These are phyloP conservation scores for Blastobotrys peoriensis DNA, from an alignment of 805 yeast species.

Conservation along the genomic window DNA sequence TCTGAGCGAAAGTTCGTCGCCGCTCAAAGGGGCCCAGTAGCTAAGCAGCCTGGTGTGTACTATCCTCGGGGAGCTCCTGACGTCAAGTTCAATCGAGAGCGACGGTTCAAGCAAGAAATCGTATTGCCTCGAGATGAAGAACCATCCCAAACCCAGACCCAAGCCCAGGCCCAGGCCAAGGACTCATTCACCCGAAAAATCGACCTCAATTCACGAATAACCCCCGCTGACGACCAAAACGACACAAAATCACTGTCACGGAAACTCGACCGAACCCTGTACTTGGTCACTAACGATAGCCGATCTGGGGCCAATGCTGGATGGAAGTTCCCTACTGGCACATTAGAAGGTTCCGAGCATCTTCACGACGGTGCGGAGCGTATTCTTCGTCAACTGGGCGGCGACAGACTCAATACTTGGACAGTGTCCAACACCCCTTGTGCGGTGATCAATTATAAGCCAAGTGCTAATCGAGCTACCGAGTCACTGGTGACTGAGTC, in stretches of 20 bases:
- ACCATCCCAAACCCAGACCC: slow-evolving; percentile 34
- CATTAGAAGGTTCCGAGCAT: slow-evolving; percentile 39
- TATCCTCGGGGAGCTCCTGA: slow-evolving; percentile 83
- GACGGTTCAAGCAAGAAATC: slow-evolving; percentile 73
- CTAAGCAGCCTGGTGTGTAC: slow-evolving; percentile 67
- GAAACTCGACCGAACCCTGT: slow-evolving; percentile 70
- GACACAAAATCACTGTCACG: slow-evolving; percentile 72
- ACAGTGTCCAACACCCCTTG: slow-evolving; percentile 88
- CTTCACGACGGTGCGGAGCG: slow-evolving; percentile 69
- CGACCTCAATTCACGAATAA: slow-evolving; percentile 60
- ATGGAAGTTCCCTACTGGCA: slow-evolving; percentile 83
- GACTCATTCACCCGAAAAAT: slow-evolving; percentile 66
- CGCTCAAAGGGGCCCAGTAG: slow-evolving; percentile 70
- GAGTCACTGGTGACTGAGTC: slow-evolving; percentile 5
- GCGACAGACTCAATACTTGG: slow-evolving; percentile 74
- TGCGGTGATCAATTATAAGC: slow-evolving; percentile 47
- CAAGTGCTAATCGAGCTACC: slow-evolving; percentile 14
- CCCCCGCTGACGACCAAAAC: slow-evolving; percentile 65
- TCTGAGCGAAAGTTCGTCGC: slow-evolving; percentile 74
- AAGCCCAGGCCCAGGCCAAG: not conserved
- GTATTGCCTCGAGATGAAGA: slow-evolving; percentile 57
- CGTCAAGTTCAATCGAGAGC: slow-evolving; percentile 80
- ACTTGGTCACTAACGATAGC: slow-evolving; percentile 51
- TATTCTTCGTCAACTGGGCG: slow-evolving; percentile 68
- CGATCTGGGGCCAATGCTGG: slow-evolving; percentile 13